Evolutionary conservation across 2,329 filamentous ascomycete species (phyloP).

Genomic region (Tolypocladium ophioglossoides): DNA sequence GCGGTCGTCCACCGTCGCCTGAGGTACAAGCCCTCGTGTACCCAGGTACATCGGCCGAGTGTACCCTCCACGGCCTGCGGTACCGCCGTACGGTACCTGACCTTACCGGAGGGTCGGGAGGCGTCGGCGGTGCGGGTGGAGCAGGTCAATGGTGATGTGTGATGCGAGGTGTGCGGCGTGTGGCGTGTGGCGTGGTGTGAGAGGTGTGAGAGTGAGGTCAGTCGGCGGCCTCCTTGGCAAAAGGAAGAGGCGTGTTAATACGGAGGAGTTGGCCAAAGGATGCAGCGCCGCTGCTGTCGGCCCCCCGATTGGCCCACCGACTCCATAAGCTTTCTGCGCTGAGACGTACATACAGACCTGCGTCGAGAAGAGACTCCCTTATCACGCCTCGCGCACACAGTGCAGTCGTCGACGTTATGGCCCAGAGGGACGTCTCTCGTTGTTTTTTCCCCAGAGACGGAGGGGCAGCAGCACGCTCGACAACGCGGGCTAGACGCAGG

Average conservation of each 20-base stretch:
- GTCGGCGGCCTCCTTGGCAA: background rate
- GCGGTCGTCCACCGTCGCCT: background rate
- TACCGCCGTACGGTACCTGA: background rate
- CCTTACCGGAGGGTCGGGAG: conserved; percentile 2
- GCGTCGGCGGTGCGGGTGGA: background rate
- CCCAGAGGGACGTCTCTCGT: background rate
- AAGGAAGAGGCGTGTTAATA: background rate
- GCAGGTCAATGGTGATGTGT: no score
- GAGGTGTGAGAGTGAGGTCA: background rate
- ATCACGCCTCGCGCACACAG: background rate
- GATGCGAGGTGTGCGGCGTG: background rate
- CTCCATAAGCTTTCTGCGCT: background rate
- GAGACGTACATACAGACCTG: no score
- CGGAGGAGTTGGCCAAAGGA: background rate
- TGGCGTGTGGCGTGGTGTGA: no score
- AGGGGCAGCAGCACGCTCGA: background rate
- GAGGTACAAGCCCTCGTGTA: background rate
- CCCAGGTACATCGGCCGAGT: background rate
- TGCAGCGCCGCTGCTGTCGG: background rate
- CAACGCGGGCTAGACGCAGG: background rate
- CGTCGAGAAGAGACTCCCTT: background rate
- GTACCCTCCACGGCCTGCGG: background rate
- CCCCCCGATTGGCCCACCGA: conserved; percentile 2
- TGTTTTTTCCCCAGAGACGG: background rate
- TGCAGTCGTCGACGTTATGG: background rate